Conservation (phyloP, 805 yeast genomes). For the Myxozyma nipponensis region DNA sequence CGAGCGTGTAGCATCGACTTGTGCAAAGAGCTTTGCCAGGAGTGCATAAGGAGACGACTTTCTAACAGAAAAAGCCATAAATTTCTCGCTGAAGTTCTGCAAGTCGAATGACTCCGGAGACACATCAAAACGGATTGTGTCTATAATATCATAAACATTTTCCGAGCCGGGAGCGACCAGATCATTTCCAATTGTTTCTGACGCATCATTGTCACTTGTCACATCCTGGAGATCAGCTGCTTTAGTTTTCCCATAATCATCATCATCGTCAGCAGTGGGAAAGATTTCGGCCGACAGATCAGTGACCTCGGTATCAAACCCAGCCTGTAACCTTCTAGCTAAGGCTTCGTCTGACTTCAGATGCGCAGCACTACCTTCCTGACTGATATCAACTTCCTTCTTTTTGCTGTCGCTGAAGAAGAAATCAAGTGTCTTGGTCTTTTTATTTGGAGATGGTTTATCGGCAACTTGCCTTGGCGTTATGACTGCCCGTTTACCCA, state of each 20-base stretch:
- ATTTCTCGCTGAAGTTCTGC: not conserved
- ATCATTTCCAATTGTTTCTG: not conserved
- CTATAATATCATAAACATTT: slow-evolving; percentile 1
- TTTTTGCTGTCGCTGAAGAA: slow-evolving; percentile 2
- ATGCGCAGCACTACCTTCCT: not conserved
- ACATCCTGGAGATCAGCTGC: not conserved
- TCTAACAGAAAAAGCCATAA: not conserved
- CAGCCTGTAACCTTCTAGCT: slow-evolving; percentile 25
- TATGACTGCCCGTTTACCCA: too few species aligned
- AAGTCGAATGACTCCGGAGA: not conserved
- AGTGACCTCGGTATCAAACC: slow-evolving; percentile 21
- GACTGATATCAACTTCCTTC: not conserved
- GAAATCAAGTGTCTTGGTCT: slow-evolving; percentile 11
- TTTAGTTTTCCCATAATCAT: not conserved
- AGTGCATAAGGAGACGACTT: slow-evolving; percentile 23
- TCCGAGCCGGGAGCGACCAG: not conserved
- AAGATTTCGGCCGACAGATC: not conserved
- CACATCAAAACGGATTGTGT: slow-evolving; percentile 3
- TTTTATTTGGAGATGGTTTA: not conserved
- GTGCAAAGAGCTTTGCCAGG: slow-evolving; percentile 14
- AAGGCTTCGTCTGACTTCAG: slow-evolving; percentile 18
- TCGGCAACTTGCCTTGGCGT: too few species aligned
- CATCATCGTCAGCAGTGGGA: not conserved
- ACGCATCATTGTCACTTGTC: not conserved
- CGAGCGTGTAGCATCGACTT: slow-evolving; percentile 27